These are phyloP conservation scores for Pseudocercospora fijiensis DNA, from an alignment of 2,329 filamentous ascomycete species.

Conservation along the genomic window DNA sequence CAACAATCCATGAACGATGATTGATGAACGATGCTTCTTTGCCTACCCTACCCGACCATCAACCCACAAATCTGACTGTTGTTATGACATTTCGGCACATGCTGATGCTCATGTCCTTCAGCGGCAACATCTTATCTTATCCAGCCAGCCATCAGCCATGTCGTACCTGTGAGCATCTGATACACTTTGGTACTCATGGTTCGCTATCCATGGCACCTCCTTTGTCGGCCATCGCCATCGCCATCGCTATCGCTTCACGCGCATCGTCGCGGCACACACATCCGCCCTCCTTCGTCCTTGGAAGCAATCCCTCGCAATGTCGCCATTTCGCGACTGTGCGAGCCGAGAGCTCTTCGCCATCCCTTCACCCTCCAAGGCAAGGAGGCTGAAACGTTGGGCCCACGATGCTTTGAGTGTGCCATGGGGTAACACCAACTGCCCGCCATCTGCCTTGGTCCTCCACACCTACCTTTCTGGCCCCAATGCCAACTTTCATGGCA, in stretches of 20 bases:
- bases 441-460: background rate
- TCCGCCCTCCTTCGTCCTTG: background rate
- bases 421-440: background rate
- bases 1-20: too few species aligned
- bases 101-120: background rate
- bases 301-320: background rate
- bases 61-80: background rate
- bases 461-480: background rate
- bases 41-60: background rate
- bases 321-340: background rate
- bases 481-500: background rate
- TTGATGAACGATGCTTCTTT: too few species aligned
- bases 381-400: background rate
- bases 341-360: background rate
- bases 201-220: background rate
- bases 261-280: background rate
- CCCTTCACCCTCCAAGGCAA: background rate
- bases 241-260: too few species aligned
- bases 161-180: background rate
- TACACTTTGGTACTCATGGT: slow-evolving; percentile 1
- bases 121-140: background rate
- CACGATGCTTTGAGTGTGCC: background rate
- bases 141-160: background rate
- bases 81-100: background rate
- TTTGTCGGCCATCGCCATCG: slow-evolving; percentile 1